Base-by-base conservation (phyloP, 306 rosid species). In the Citrullus mucosospermus region DNA sequence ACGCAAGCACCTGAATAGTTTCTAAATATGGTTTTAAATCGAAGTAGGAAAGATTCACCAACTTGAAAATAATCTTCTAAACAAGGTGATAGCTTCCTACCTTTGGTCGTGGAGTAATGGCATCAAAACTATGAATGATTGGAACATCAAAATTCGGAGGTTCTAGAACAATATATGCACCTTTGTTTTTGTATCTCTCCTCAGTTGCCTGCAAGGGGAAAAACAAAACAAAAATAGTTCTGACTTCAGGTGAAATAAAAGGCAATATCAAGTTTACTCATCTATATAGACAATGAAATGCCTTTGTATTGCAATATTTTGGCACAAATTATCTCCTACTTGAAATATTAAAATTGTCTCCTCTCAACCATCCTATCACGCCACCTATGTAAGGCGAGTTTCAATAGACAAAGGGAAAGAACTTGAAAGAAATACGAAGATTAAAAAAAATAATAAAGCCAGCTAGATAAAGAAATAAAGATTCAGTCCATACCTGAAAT, bases 71-170 rank as follows among this genome's bases (percentile, higher is more conserved):
- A 14, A 50, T 28, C 25, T 72, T 50, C 44, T 15, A 50, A 72
- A 50, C 58, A 8, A 72, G 32, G 43, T 16, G 25, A 25, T 72
- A 30, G 25, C 77, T 72, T 38, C 39, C 10, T 87, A 93, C 98
- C 96, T 91, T 82, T 8, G 98, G 98, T 68, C 96, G 87, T 34
- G 98, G 96, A 38, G 91, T 79, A 74, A 90, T 84, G 43, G 96
- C 98, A 77, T 85, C 88, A 74, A 91, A 93, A 76, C 87, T 85
- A 80, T 80, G 96, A 83, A 93, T 89, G 65, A 79, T 78, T 14
- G 98, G 96, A 86, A 80, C 81, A 80, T 91, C 98, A 59, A 84
- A 93, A 85, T 85, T 85, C 0, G 98, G 98, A 68, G 94, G 83
- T 82, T 87, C 88, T 62, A 93, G 88, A 78, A 93, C 90, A 77